Percentiles rank a stretch among this genome's conserved stretches.
These are phyloP conservation scores for Pseudogymnoascus sp. DNA, from an alignment of 2,329 filamentous ascomycete species.

Conservation along the genomic window DNA sequence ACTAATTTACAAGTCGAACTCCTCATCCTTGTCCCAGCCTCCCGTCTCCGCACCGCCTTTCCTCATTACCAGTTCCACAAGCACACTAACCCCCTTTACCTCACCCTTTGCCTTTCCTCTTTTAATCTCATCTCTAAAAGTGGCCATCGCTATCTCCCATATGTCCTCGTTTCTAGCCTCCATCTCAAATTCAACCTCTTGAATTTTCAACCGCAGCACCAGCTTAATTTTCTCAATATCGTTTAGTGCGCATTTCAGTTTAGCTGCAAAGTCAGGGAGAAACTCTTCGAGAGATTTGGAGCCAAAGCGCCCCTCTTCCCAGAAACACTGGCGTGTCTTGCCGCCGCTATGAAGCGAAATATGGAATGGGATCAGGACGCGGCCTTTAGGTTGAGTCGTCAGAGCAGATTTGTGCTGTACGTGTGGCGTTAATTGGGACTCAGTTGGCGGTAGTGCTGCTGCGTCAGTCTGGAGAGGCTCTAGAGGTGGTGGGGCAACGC, in stretches of 20 bases:
- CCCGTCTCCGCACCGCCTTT: background rate
- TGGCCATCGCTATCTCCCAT: background rate
- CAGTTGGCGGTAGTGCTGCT: background rate
- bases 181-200: background rate
- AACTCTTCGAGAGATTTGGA: background rate
- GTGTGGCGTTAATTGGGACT: background rate
- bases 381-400: background rate
- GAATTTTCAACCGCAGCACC: background rate
- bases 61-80: background rate
- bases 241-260: background rate
- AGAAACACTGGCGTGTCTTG: background rate
- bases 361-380: background rate
- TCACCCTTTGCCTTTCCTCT: background rate
- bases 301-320: background rate
- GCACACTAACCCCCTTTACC: background rate
- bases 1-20: background rate
- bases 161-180: background rate
- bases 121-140: background rate
- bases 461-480: background rate
- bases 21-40: background rate
- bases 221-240: background rate
- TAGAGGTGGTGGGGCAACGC: background rate
- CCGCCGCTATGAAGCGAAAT: background rate
- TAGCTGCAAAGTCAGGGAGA: background rate
- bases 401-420: background rate